Evolutionary conservation across 352 stramenopile species (phyloP).

Genomic region (Phytophthora gonapodyides): DNA sequence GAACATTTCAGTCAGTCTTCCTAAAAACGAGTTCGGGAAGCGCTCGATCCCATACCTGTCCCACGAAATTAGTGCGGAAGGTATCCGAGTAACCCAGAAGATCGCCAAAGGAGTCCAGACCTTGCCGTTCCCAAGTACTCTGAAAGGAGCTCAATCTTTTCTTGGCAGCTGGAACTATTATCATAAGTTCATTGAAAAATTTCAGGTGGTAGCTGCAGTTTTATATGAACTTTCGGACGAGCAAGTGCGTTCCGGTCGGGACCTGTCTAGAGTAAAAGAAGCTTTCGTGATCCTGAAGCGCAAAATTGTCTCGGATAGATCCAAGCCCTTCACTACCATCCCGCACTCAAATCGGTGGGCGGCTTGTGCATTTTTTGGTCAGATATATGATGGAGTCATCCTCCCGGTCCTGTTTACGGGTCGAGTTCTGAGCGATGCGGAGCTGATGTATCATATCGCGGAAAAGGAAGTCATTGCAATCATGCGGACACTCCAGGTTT

Average conservation of each 20-base stretch:
- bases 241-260: background rate
- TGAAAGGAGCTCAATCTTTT: background rate
- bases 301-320: too few species aligned
- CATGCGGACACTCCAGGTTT: too few species aligned
- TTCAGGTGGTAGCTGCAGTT: background rate
- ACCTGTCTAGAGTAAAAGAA: background rate
- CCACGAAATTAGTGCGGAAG: background rate
- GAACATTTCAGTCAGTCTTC: background rate
- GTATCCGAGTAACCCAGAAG: background rate
- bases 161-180: constrained; percentile 1
- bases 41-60: background rate
- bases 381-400: too few species aligned
- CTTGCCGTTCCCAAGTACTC: background rate
- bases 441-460: too few species aligned
- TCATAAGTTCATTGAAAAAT: constrained; percentile 7
- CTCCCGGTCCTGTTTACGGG: too few species aligned
- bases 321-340: too few species aligned
- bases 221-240: background rate
- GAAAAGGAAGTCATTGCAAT: too few species aligned
- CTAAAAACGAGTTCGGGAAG: constrained; percentile 1
- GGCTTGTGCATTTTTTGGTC: too few species aligned
- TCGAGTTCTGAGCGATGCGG: too few species aligned
- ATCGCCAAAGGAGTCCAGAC: background rate
- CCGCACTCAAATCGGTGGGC: too few species aligned
- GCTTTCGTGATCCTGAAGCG: background rate